Conservation (phyloP, 202 grass and related monocot genomes). For the Zoysia matrella region DNA sequence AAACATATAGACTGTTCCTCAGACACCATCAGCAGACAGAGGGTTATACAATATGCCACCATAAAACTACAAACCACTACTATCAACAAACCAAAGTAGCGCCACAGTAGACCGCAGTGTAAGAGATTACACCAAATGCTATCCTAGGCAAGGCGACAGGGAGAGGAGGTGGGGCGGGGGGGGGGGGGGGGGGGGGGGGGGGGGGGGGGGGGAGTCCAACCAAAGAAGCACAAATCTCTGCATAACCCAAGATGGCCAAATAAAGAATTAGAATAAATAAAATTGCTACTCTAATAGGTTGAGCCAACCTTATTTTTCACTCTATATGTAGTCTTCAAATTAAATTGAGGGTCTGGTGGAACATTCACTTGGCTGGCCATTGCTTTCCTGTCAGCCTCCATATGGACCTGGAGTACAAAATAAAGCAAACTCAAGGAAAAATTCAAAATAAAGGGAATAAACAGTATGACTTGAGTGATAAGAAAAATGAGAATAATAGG, state of each 20-base stretch:
- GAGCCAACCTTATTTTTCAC: constrained; percentile 78
- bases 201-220: background rate
- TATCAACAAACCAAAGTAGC: background rate
- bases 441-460: constrained; percentile 27
- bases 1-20: constrained; percentile 2
- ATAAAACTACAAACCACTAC: background rate
- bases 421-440: constrained; percentile 39
- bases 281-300: constrained; percentile 5
- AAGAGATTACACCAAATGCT: background rate
- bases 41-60: background rate
- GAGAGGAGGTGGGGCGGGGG: background rate
- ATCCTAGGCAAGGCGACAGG: background rate
- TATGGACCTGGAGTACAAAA: constrained; percentile 86
- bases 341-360: constrained; percentile 59
- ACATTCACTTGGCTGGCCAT: constrained; percentile 63
- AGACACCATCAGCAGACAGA: background rate
- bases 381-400: constrained; percentile 89
- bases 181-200: too few species aligned
- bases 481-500: background rate
- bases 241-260: background rate
- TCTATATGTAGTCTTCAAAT: constrained; percentile 77
- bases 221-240: background rate
- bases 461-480: constrained; percentile 7
- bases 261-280: constrained; percentile 24
- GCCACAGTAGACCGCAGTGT: background rate